Conservation (phyloP, 352 stramenopile genomes). For the Globisporangium mamillatum region DNA sequence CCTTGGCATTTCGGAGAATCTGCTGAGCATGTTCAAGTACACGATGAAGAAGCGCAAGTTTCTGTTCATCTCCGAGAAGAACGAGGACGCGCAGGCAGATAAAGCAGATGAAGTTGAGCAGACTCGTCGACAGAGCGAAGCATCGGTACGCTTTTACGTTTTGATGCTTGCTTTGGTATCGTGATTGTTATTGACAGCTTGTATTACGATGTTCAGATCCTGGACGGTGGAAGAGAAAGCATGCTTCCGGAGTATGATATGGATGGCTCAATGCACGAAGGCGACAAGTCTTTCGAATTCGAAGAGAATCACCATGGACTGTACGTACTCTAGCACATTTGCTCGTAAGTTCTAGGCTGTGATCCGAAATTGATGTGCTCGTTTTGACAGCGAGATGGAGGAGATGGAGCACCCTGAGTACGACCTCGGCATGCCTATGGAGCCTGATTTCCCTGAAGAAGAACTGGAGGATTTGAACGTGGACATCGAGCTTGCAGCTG, state of each 20-base stretch:
- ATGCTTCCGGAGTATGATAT: slow-evolving; percentile 12
- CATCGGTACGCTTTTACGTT: slow-evolving; percentile 33
- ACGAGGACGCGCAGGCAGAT: slow-evolving; percentile 17
- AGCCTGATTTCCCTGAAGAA: slow-evolving; percentile 34
- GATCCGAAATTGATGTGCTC: background rate
- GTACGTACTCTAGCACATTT: slow-evolving; percentile 5
- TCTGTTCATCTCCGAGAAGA: slow-evolving; percentile 41
- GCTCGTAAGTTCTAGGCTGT: background rate
- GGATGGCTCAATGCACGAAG: slow-evolving; percentile 24
- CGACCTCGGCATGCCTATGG: slow-evolving; percentile 48
- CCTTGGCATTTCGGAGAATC: slow-evolving; percentile 48
- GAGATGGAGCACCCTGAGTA: slow-evolving; percentile 49
- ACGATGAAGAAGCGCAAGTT: slow-evolving; percentile 89
- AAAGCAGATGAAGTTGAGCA: slow-evolving; percentile 55
- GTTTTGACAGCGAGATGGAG: slow-evolving; percentile 27
- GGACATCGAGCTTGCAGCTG: slow-evolving; percentile 78
- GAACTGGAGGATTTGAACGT: slow-evolving; percentile 67
- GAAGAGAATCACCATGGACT: slow-evolving; percentile 23
- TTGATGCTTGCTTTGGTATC: background rate
- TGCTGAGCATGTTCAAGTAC: slow-evolving; percentile 74
- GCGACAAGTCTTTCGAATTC: slow-evolving; percentile 37
- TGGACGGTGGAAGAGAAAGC: slow-evolving; percentile 15
- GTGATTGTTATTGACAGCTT: background rate
- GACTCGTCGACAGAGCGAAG: slow-evolving; percentile 61
- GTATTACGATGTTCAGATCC: background rate